Evolutionary conservation across 345 rosid species (phyloP), one percentile per base, ranked within the genome.

Genomic region (Lumnitzera racemosa): DNA sequence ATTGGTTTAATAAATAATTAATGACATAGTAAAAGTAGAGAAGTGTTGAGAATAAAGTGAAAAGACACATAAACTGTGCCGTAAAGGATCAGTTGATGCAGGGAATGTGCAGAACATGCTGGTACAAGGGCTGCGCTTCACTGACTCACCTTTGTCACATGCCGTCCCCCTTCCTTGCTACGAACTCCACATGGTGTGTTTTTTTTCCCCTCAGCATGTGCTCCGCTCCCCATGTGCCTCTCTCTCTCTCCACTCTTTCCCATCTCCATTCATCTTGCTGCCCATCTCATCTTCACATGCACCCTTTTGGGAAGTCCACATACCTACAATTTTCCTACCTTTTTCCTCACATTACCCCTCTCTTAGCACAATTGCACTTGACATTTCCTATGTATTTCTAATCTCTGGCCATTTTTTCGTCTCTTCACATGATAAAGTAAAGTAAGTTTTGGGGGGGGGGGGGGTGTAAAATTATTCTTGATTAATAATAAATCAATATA

Each of bases 51-150:
- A 27, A 27, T 3, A 5, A 27, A 2, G 5, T 27, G 31, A n/a
- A 4, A 36, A 36, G 43, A 36, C 7, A 29, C 7, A 6, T 29
- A 20, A 20, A 20, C 20, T 20, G 20, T 36, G 43, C 43, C 43
- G 48, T 23, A n/a, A 15, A n/a, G 14, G 27, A 12, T 15, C 29
- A 29, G 23, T 15, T 24, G 49, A 15, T 72, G 86, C 78, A 71
- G 81, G 84, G 86, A 85, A 82, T 85, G 83, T 80, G 88, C 69
- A 69, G 83, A 74, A 80, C 81, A 80, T 80, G 84, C 31, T 71
- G 29, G 80, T 80, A 72, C 75, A 78, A 43, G 68, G 51, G 49
- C 68, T 74, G 50, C 71, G 85, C 79, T 55, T 63, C 72, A 69
- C 78, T 80, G 82, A 78, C 82, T 64, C 62, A 13, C 53, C 69